Evolutionary conservation across 352 stramenopile species (phyloP).

Genomic region (Phytophthora palmivora): DNA sequence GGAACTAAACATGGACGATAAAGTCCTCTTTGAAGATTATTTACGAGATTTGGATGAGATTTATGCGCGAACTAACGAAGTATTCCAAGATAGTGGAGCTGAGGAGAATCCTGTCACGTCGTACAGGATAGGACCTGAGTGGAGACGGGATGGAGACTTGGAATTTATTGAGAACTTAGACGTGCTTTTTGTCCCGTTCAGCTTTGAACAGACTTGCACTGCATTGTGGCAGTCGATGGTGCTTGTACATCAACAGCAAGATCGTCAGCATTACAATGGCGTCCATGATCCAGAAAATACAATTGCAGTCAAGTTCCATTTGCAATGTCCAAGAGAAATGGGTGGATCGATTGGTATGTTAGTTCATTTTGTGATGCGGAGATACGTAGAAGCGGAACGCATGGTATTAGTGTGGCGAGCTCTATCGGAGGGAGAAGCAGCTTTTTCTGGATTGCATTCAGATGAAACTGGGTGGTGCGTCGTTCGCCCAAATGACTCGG

Average conservation of each 20-base stretch:
- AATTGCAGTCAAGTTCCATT: constrained; percentile 29
- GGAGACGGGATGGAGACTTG: constrained; percentile 12
- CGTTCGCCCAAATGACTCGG: constrained; percentile 23
- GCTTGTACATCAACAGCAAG: constrained; percentile 7
- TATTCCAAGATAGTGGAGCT: constrained; percentile 18
- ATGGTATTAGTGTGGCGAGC: constrained; percentile 63
- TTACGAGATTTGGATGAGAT: constrained; percentile 27
- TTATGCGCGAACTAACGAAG: constrained; percentile 18
- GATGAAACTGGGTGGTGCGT: constrained; percentile 64
- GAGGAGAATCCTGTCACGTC: not conserved
- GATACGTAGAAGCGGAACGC: constrained; percentile 36
- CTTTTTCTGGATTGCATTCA: constrained; percentile 44
- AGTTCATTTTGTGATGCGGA: constrained; percentile 25
- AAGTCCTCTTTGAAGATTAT: constrained; percentile 23
- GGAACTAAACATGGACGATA: constrained; percentile 5
- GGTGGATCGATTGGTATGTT: too few species aligned
- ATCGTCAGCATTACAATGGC: constrained; percentile 5
- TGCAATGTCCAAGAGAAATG: constrained; percentile 5
- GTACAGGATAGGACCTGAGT: constrained; percentile 5
- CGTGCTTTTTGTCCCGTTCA: too few species aligned
- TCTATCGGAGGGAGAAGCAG: constrained; percentile 40
- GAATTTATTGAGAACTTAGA: constrained; percentile 29
- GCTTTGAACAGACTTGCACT: constrained; percentile 12
- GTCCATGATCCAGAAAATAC: constrained; percentile 36
- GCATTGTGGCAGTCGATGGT: constrained; percentile 26